phyloP scores from a whole-genome alignment of 208 protist species.

The Acanthamoeba castellanii region DNA sequence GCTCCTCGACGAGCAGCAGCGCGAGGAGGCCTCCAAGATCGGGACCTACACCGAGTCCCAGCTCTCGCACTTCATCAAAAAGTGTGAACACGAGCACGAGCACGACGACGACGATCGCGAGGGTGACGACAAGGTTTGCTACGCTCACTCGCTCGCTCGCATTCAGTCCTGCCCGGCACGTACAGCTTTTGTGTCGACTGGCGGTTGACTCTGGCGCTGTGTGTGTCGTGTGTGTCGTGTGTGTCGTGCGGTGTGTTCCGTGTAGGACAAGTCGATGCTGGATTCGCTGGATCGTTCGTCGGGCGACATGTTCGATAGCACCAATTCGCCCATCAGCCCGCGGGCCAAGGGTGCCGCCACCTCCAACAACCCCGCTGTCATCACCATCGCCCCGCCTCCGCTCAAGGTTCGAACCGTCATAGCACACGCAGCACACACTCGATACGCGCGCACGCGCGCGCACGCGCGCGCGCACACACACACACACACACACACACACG shows the following conservation, averaged over 20 bases:
- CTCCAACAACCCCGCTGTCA: not conserved
- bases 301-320: conserved; percentile 16
- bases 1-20: conserved; percentile 16
- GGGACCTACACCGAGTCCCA: conserved; percentile 23
- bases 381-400: not conserved
- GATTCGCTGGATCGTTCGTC: conserved; percentile 1
- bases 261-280: conserved; percentile 7
- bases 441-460: no score
- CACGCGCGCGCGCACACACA: not conserved
- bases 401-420: not conserved
- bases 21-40: not conserved
- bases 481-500: not conserved
- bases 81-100: not conserved
- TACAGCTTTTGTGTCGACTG: not conserved
- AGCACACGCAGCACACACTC: no score
- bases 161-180: no score
- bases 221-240: no score
- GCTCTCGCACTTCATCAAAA: not conserved
- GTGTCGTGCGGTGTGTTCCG: not conserved
- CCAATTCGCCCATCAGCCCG: conserved; percentile 6
- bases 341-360: not conserved
- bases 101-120: not conserved
- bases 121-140: not conserved
- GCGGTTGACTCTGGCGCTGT: not conserved
- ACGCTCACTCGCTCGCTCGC: not conserved